phyloP scores from a whole-genome alignment of 768 basidiomycete species.

The Tricholoma saponaceum region DNA sequence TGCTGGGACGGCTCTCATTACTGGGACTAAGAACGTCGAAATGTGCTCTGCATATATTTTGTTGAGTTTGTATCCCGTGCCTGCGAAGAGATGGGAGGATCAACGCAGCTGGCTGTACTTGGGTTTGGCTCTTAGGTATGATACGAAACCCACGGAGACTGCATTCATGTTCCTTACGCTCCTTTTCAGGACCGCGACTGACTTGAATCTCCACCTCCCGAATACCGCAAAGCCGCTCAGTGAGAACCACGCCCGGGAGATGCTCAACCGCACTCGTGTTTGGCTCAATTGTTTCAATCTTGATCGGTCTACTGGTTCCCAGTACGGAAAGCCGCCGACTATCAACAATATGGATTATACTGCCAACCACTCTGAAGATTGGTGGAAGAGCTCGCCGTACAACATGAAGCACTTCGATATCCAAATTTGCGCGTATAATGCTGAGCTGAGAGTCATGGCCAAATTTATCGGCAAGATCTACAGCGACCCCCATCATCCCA shows the following conservation, averaged over 20 bases:
- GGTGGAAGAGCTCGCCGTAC: conserved; percentile 66
- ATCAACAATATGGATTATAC: conserved; percentile 76
- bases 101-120: conserved; percentile 89
- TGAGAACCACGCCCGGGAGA: conserved; percentile 79
- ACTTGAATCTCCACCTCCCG: conserved; percentile 84
- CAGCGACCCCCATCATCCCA: conserved; percentile 69
- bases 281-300: conserved; percentile 92
- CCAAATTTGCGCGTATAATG: conserved; percentile 74
- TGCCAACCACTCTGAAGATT: conserved; percentile 62
- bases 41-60: conserved; percentile 81
- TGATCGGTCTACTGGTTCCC: conserved; percentile 82
- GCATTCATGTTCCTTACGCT: conserved; percentile 7
- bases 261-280: conserved; percentile 84
- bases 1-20: conserved; percentile 72
- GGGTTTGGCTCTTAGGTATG: conserved; percentile 80
- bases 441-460: conserved; percentile 63
- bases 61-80: conserved; percentile 72
- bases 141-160: background rate
- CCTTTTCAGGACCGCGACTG: conserved; percentile 71
- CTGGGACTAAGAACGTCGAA: conserved; percentile 79
- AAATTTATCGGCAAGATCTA: conserved; percentile 62
- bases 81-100: conserved; percentile 80
- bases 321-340: conserved; percentile 86
- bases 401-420: conserved; percentile 77
- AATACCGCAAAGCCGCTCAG: conserved; percentile 69